Percentiles rank a stretch among this genome's conserved stretches.
phyloP scores from a whole-genome alignment of 2,329 filamentous ascomycete genomes.

The Colletotrichum sansevieriae region DNA sequence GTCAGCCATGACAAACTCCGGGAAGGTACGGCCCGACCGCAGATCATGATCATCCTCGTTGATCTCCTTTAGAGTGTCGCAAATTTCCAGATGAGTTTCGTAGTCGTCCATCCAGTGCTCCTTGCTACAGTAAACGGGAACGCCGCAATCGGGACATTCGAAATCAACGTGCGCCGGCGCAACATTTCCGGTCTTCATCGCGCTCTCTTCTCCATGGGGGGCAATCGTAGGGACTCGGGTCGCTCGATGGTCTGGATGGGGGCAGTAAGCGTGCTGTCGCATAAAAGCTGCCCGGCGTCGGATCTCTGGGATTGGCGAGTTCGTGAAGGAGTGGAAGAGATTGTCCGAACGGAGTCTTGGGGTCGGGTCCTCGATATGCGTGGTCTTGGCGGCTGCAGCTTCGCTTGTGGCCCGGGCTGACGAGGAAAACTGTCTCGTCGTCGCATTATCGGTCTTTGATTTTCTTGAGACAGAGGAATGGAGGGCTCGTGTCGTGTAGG shows the following conservation, averaged over 20 bases:
- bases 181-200: conserved; percentile 65
- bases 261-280: conserved; percentile 92
- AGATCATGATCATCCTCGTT: conserved; percentile 99
- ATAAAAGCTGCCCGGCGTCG: conserved; percentile 90
- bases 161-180: conserved; percentile 88
- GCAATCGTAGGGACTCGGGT: conserved; percentile 77
- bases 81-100: conserved; percentile 91
- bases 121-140: conserved; percentile 93
- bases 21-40: conserved; percentile 89
- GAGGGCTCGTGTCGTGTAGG: conserved; percentile 48
- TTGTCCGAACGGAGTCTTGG: conserved; percentile 75
- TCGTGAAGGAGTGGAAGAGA: conserved; percentile 92
- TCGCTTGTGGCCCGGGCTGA: conserved; percentile 46
- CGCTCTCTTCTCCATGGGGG: conserved; percentile 72
- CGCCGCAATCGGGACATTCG: conserved; percentile 95
- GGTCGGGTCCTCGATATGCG: conserved; percentile 43
- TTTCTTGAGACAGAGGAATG: conserved; percentile 45
- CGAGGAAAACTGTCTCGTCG: conserved; percentile 50
- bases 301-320: conserved; percentile 90
- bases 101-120: conserved; percentile 98
- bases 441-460: conserved; percentile 40
- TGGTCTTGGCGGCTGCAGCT: conserved; percentile 46
- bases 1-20: conserved; percentile 92
- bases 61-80: conserved; percentile 90
- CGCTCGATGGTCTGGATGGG: conserved; percentile 87